These are phyloP conservation scores for Pyrenophora teres DNA, from an alignment of 2,329 filamentous ascomycete genomes.

Conservation along the genomic window DNA sequence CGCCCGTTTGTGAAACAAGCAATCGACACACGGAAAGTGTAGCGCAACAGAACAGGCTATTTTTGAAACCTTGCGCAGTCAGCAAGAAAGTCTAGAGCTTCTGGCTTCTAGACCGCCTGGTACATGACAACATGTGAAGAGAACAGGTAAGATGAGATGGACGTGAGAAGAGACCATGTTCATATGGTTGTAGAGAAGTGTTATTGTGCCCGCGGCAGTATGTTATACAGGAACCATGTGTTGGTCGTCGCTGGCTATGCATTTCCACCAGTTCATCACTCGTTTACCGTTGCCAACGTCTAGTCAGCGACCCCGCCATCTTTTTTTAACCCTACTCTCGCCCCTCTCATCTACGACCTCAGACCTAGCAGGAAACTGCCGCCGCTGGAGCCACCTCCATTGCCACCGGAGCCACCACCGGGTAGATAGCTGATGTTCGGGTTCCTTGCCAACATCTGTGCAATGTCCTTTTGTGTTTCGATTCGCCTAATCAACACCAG, in stretches of 20 bases:
- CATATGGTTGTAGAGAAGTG: constrained; percentile 9
- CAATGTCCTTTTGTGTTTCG: constrained; percentile 95
- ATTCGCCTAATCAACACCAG: constrained; percentile 96
- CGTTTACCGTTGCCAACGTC: constrained; percentile 2
- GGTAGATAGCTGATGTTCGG: constrained; percentile 96
- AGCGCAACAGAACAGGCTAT: too few species aligned
- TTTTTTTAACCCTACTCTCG: background rate
- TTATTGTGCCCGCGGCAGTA: constrained; percentile 17
- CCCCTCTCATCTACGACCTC: constrained; percentile 50
- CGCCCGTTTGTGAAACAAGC: too few species aligned
- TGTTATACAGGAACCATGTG: constrained; percentile 39
- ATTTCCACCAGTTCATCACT: constrained; percentile 7
- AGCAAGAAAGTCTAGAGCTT: too few species aligned
- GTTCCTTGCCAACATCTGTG: constrained; percentile 83
- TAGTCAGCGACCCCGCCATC: background rate
- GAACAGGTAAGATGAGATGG: background rate
- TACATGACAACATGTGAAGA: background rate
- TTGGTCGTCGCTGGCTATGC: constrained; percentile 28
- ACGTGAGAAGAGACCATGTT: constrained; percentile 3
- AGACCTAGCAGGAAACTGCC: constrained; percentile 71
- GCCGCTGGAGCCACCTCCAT: constrained; percentile 61
- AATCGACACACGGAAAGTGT: too few species aligned
- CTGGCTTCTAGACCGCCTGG: too few species aligned
- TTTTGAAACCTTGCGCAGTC: too few species aligned
- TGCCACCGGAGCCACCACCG: constrained; percentile 65